Evolutionary conservation across 768 basidiomycete species (phyloP).

Genomic region (Leccinum barrowsii): DNA sequence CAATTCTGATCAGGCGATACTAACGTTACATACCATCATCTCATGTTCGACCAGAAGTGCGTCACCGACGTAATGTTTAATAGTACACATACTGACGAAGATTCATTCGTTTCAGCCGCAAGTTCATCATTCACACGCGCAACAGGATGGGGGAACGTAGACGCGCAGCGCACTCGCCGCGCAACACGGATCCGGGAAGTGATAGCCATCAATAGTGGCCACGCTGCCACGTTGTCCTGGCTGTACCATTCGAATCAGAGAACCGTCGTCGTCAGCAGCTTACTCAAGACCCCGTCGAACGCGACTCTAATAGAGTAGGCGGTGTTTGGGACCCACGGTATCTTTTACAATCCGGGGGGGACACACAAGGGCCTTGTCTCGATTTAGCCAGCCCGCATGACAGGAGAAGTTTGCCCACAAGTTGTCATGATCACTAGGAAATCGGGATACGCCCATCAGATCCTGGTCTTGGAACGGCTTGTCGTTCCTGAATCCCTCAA

Average conservation of each 20-base stretch:
- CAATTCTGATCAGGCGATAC: background rate
- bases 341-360: background rate
- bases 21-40: background rate
- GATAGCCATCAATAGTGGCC: slow-evolving; percentile 5
- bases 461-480: slow-evolving; percentile 8
- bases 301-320: slow-evolving; percentile 6
- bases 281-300: slow-evolving; percentile 16
- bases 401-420: slow-evolving; percentile 3
- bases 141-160: background rate
- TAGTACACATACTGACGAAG: background rate
- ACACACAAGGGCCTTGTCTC: slow-evolving; percentile 3
- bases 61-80: slow-evolving; percentile 11
- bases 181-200: slow-evolving; percentile 5
- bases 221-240: slow-evolving; percentile 10
- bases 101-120: background rate
- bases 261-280: background rate
- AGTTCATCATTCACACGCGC: slow-evolving; percentile 14
- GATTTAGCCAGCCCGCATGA: slow-evolving; percentile 8
- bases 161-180: slow-evolving; percentile 3
- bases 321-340: slow-evolving; percentile 4
- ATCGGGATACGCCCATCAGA: slow-evolving; percentile 15
- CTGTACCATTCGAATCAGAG: slow-evolving; percentile 12
- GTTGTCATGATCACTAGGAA: slow-evolving; percentile 15
- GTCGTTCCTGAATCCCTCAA: background rate
- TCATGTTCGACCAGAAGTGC: background rate